Evolutionary conservation across 345 rosid genomes (phyloP), one percentile per base, ranked within the genome.

Genomic region (Heritiera littoralis): DNA sequence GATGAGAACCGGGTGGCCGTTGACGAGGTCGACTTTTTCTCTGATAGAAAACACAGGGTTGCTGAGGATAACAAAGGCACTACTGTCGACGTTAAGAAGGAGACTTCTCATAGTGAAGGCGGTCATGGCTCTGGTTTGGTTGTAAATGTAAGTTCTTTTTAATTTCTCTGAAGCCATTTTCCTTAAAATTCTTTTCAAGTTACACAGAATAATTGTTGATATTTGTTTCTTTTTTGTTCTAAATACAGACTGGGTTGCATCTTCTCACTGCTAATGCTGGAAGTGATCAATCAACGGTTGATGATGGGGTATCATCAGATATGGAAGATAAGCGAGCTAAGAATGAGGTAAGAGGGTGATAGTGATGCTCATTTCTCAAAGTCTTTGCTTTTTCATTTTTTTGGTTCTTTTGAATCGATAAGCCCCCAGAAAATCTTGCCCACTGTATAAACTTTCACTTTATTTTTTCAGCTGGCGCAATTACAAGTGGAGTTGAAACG

Each of bases 231-330:
- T 23, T 74, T 61, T 64, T n/a, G 18, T 43, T 32, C 4, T 41
- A 48, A 52, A 6, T 70, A 41, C 78, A 95, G 99, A 95, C 90
- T 72, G 94, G 95, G 4, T 87, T 95, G 90, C 93, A 81, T 74
- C 97, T 95, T 82, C 89, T 87, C 9, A 92, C 92, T 23, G 89
- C 89, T 58, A 90, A 92, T 69, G 81, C 88, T 1, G 85, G 95
- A 83, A 95, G 97, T 80, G 95, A 93, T 84, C 89, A 93, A 78
- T 93, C 97, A 46, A 89, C 88, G 38, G 94, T 93, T 66, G 97
- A 92, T 71, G 94, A 92, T 80, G 97, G 93, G 17, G 79, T 84
- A 1, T 95, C 97, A 17, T 88, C 94, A 0, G 88, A 87, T 52
- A 78, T 78, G 78, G 92, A 91, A 79, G 86, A 89, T 7, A 89